Evolutionary conservation across 2,329 filamentous ascomycete species (phyloP).

Genomic region (Botrytis fragariae): DNA sequence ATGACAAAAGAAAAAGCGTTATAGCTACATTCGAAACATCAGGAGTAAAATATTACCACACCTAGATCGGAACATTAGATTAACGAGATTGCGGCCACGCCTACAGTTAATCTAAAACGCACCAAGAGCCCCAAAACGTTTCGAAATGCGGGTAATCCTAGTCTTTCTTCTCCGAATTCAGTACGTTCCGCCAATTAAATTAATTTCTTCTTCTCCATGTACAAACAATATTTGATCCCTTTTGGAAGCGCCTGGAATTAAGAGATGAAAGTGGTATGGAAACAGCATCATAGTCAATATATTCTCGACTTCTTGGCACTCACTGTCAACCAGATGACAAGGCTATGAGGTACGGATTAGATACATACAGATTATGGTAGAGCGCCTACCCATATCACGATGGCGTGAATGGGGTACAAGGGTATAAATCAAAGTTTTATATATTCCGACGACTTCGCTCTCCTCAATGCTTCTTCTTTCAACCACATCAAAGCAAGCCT

Average conservation of each 20-base stretch:
- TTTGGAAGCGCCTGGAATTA: neutral
- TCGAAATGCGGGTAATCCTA: neutral
- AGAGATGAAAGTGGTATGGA: neutral
- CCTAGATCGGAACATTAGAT: neutral
- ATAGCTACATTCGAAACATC: neutral
- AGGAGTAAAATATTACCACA: neutral
- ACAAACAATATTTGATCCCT: neutral
- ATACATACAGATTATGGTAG: neutral
- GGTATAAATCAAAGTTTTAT: neutral
- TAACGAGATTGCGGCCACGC: neutral
- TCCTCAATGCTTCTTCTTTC: neutral
- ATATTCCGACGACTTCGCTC: neutral
- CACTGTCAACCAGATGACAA: neutral
- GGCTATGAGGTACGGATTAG: neutral
- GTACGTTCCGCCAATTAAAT: neutral
- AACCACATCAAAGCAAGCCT: conserved; percentile 14
- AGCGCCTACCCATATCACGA: neutral
- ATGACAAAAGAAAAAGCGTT: no score
- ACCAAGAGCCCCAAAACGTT: neutral
- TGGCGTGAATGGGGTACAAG: neutral
- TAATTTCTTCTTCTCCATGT: neutral
- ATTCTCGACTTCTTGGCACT: conserved; percentile 15
- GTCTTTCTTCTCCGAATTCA: neutral
- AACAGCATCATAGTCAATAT: neutral
- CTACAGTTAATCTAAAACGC: conserved; percentile 7